Evolutionary conservation across 106 monocot genomes (phyloP), one percentile per base, ranked within the genome.

Genomic region (Dioscorea zingiberensis): DNA sequence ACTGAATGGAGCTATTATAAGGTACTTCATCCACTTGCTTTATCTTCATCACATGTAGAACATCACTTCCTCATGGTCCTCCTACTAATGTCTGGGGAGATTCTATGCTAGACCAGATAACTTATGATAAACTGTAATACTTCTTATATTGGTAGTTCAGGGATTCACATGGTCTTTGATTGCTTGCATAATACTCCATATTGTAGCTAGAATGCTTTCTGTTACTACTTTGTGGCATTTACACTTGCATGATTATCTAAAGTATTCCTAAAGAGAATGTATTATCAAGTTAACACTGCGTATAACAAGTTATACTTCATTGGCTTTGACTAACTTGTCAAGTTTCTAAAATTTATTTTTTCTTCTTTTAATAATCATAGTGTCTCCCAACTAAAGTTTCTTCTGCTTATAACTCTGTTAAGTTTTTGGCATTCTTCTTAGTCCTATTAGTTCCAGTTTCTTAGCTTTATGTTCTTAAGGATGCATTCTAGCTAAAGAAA

Each of bases 1-100:
- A 63, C 63, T 63, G 63, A 63, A 45, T 63, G 63, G 63, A 63
- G 63, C 63, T 63, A 63, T 38, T 63, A 63, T 29, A 63, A 63
- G 63, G 63, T 63, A 63, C 2, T 12, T 24, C 23, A 12, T 21
- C 56, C 23, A n/a, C n/a, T n/a, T 56, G 5, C 23, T 24, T 1
- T 56, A 12, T 24, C 12, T 11, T 22, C 19, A 22, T 23, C 11
- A 56, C 11, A 18, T 18, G 4, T 53, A 16, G 19, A 53, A 53
- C 19, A 53, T 53, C 19, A 53, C n/a, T 19, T 53, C 51, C 38
- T 38, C 38, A 8, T 38, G 38, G 38, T 38, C 38, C 38, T 38
- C 6, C 38, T 38, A 10, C 9, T 38, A 38, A n/a, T 6, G 10
- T 38, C 38, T 38, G 4, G 38, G 4, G 38, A 38, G 10, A 10